Percentiles rank a stretch among this genome's conserved stretches.
Evolutionary conservation across 371 early-diverging fungal species (phyloP).

Genomic region (Syncephalastrum monosporum): DNA sequence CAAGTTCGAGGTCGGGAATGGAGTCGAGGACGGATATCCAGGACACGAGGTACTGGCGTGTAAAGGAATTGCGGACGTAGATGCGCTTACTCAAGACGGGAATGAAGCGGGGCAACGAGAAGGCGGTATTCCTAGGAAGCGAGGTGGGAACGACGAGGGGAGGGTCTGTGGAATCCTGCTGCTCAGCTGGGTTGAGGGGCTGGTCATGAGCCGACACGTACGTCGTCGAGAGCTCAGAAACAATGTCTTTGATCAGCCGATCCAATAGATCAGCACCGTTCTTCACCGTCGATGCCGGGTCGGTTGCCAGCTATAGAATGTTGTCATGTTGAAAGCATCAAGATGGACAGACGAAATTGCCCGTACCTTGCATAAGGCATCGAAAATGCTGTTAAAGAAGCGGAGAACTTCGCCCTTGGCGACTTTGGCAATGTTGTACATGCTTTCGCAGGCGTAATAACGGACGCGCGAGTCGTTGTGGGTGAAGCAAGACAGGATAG

Average conservation of each 20-base stretch:
- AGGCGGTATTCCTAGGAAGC: slow-evolving; percentile 51
- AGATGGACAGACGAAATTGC: not conserved
- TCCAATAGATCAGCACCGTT: slow-evolving; percentile 88
- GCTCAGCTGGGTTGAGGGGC: slow-evolving; percentile 31
- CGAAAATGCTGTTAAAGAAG: slow-evolving; percentile 93
- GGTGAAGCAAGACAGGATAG: slow-evolving; percentile 81
- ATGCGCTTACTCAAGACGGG: slow-evolving; percentile 86
- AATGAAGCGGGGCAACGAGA: slow-evolving; percentile 85
- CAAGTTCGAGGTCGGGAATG: slow-evolving; percentile 87
- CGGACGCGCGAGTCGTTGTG: slow-evolving; percentile 89
- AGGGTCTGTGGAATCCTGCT: slow-evolving; percentile 12
- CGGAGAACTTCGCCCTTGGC: slow-evolving; percentile 78
- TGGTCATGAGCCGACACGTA: slow-evolving; percentile 43
- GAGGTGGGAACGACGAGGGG: slow-evolving; percentile 19
- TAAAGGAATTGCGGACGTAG: slow-evolving; percentile 78
- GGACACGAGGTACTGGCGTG: slow-evolving; percentile 85
- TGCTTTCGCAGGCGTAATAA: slow-evolving; percentile 93
- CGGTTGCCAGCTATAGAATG: slow-evolving; percentile 65
- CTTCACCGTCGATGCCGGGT: slow-evolving; percentile 81
- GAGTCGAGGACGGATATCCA: slow-evolving; percentile 89
- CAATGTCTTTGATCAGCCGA: slow-evolving; percentile 89
- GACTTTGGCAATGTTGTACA: slow-evolving; percentile 96
- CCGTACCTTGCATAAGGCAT: slow-evolving; percentile 81
- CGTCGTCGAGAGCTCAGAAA: slow-evolving; percentile 81
- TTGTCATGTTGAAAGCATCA: not conserved